Percentiles rank a stretch among this genome's conserved stretches.
Conservation (phyloP, 139 green algal genomes). For the Spirogloea muscicola region DNA sequence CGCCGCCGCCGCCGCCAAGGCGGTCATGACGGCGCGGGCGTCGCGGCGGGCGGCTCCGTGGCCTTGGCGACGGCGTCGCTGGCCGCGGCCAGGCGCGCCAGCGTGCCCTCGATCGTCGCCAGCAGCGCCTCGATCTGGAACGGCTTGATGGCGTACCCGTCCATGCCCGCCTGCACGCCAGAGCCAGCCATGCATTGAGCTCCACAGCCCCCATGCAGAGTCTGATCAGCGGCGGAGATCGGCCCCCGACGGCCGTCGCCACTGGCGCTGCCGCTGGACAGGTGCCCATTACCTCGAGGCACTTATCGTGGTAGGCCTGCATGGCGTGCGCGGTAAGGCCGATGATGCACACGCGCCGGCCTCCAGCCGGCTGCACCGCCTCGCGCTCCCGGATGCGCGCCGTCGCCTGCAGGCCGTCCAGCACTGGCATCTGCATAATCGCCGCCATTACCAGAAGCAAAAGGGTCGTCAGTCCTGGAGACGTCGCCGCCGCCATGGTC, state of each 20-base stretch:
- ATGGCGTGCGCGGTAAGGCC: slow-evolving; percentile 16
- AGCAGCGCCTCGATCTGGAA: slow-evolving; percentile 8
- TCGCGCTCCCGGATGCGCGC: slow-evolving; percentile 5
- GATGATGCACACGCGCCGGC: background rate
- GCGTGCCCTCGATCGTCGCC: background rate
- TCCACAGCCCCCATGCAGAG: slow-evolving; percentile 3
- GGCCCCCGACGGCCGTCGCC: too few species aligned
- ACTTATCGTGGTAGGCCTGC: slow-evolving; percentile 14
- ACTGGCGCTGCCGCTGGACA: background rate
- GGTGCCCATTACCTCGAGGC: background rate
- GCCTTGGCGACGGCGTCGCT: too few species aligned
- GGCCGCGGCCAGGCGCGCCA: too few species aligned
- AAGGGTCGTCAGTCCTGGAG: too few species aligned
- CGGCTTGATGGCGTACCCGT: slow-evolving; percentile 9
- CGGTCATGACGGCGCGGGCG: too few species aligned
- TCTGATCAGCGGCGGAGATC: too few species aligned
- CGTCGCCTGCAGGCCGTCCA: slow-evolving; percentile 16
- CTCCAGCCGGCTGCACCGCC: background rate
- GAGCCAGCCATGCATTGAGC: background rate
- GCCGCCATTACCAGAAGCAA: too few species aligned
- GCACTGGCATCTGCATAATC: slow-evolving; percentile 19
- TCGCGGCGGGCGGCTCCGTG: too few species aligned
- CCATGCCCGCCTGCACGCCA: slow-evolving; percentile 4
- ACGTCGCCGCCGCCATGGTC: too few species aligned
- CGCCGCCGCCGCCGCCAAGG: too few species aligned